Base-by-base conservation (phyloP, 2,329 filamentous ascomycete genomes). In the Sphaerostilbella broomeana region DNA sequence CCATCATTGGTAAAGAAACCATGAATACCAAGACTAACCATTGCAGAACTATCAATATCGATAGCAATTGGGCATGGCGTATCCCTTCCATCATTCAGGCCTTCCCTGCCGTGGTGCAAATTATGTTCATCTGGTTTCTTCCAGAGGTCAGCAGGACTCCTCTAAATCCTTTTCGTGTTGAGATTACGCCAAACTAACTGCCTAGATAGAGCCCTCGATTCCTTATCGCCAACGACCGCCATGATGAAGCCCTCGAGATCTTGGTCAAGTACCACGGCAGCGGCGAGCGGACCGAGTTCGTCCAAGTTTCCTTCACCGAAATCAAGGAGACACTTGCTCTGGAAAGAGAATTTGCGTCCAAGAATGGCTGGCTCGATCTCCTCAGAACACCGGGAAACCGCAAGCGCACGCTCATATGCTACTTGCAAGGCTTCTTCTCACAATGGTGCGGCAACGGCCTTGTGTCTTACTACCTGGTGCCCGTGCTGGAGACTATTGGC, bases 81-180 rank as follows among this genome's bases (percentile, higher is more conserved):
- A 75, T 74, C 25, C 78, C 81, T 35, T 76, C 75, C 7, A 64
- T 83, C n/a, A 63, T 84, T 10, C 80, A 84, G 61, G 69, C 73
- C 21, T 54, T 76, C 1, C 78, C 79, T 0, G 79, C 76, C 0
- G 47, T 79, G 10, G 64, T 82, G 40, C 79, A 84, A 62, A 63
- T 84, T 27, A 38, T 60, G n/a, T 79, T 79, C 51, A 78, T 86
- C 57, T 84, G 73, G 63, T 77, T 67, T 61, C 64, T 83, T n/a
- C 80, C 81, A 5, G 81, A 85, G 59, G 35, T 38, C 4, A 38
- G 26, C 8, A 24, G 22, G n/a, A n/a, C n/a, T n/a, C n/a, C 12
- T 25, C 22, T 25, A 25, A 25, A 7, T 25, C 12, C 7, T 8
- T 12, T 25, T 12, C 7, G 22, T 8, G 12, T 8, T 25, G 12